Conservation (phyloP, 495 filamentous ascomycete species). For the Pyrenopolyporus hunteri region DNA sequence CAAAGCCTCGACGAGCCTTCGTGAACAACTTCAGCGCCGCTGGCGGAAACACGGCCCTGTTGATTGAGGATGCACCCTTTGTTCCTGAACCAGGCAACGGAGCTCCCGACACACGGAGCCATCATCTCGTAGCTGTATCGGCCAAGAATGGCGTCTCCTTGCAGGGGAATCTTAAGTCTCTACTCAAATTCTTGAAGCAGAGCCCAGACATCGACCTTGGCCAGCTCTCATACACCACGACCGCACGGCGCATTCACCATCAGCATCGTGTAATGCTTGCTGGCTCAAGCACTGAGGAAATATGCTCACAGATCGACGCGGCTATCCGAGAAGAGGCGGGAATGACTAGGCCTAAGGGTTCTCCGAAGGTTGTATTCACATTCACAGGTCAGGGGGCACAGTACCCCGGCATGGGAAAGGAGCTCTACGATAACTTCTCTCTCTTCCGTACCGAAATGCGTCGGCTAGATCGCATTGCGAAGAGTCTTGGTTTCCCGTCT, state of each 20-base stretch:
- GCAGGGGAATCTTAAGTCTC: constrained; percentile 36
- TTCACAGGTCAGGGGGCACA: constrained; percentile 52
- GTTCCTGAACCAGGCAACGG: background rate
- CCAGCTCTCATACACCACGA: constrained; percentile 71
- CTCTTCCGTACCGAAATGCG: constrained; percentile 64
- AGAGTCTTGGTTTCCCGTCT: constrained; percentile 63
- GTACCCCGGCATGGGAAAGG: constrained; percentile 61
- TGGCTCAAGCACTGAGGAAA: constrained; percentile 44
- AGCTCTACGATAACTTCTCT: constrained; percentile 61
- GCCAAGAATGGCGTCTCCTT: constrained; percentile 48
- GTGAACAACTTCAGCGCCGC: constrained; percentile 62
- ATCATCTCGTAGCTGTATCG: constrained; percentile 55
- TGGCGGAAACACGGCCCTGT: constrained; percentile 58
- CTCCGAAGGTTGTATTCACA: constrained; percentile 42
- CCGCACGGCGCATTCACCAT: constrained; percentile 73
- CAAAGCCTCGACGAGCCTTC: constrained; percentile 48
- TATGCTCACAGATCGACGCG: constrained; percentile 3
- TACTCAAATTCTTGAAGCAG: constrained; percentile 52
- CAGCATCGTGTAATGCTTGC: constrained; percentile 60
- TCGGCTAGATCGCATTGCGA: constrained; percentile 63
- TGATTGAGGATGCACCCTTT: constrained; percentile 56
- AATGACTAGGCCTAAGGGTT: constrained; percentile 13
- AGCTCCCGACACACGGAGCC: constrained; percentile 42
- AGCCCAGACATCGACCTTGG: constrained; percentile 41
- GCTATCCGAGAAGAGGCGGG: background rate